Percentiles rank a stretch among this genome's conserved stretches.
Evolutionary conservation across 495 filamentous ascomycete genomes (phyloP).

Genomic region (Podospora pseudocomata): DNA sequence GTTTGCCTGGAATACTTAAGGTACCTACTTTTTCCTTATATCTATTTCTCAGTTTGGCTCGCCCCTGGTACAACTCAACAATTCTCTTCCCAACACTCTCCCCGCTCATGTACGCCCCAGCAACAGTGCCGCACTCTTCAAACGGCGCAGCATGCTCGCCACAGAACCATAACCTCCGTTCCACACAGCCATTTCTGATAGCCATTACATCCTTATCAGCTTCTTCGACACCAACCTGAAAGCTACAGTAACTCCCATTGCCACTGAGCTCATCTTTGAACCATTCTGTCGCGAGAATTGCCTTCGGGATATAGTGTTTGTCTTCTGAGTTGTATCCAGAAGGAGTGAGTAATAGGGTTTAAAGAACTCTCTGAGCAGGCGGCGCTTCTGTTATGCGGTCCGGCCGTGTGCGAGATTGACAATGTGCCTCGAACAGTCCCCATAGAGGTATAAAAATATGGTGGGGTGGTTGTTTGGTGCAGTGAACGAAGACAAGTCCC

Average conservation of each 20-base stretch:
- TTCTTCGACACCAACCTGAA: constrained; percentile 69
- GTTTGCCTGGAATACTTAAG: too few species aligned
- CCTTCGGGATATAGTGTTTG: constrained; percentile 58
- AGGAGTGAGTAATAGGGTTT: constrained; percentile 72
- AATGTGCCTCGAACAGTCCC: constrained; percentile 53
- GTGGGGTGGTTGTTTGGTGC: constrained; percentile 64
- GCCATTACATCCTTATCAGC: constrained; percentile 69
- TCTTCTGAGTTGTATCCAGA: constrained; percentile 55
- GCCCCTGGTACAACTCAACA: constrained; percentile 24
- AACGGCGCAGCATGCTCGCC: constrained; percentile 94
- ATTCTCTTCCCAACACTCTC: constrained; percentile 71
- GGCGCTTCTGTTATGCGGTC: constrained; percentile 35
- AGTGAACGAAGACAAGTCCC: constrained; percentile 71
- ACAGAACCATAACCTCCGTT: constrained; percentile 81
- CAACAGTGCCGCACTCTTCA: constrained; percentile 81
- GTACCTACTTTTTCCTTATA: too few species aligned
- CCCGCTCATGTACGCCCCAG: constrained; percentile 90
- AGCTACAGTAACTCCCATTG: constrained; percentile 84
- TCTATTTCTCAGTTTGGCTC: too few species aligned
- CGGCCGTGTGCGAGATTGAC: constrained; percentile 35
- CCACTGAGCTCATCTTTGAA: constrained; percentile 77
- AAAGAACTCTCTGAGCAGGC: constrained; percentile 59
- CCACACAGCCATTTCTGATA: constrained; percentile 65
- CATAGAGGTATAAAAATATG: constrained; percentile 91
- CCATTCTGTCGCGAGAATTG: constrained; percentile 73